Percentiles rank a stretch among this genome's conserved stretches.
phyloP scores from a whole-genome alignment of 2,329 filamentous ascomycete species.

The Proliferodiscus dingleyae region DNA sequence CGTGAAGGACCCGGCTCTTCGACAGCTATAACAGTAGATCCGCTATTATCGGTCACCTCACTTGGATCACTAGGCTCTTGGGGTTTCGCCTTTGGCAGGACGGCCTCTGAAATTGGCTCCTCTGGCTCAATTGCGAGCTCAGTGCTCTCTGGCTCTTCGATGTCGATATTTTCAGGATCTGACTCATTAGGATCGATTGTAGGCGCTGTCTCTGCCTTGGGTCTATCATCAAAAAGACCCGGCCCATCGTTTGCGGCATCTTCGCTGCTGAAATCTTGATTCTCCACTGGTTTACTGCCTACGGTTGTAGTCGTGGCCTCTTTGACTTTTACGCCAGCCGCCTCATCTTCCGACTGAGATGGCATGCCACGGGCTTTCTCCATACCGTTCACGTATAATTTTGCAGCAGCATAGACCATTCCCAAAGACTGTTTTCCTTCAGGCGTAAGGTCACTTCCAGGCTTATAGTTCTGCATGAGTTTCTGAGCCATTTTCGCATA shows the following conservation, averaged over 20 bases:
- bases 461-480: slow-evolving; percentile 38
- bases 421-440: slow-evolving; percentile 45
- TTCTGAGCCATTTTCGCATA: slow-evolving; percentile 37
- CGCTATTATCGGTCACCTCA: not conserved
- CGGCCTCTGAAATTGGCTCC: slow-evolving; percentile 6
- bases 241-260: slow-evolving; percentile 10
- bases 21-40: not conserved
- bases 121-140: slow-evolving; percentile 25
- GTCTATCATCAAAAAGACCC: slow-evolving; percentile 23
- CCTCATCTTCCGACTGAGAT: slow-evolving; percentile 8
- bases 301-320: slow-evolving; percentile 17
- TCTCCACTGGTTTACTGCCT: slow-evolving; percentile 7
- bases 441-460: slow-evolving; percentile 30
- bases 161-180: slow-evolving; percentile 33
- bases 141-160: slow-evolving; percentile 27
- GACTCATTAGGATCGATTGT: slow-evolving; percentile 14
- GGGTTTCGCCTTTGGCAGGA: not conserved
- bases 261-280: slow-evolving; percentile 11
- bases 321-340: slow-evolving; percentile 17
- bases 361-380: slow-evolving; percentile 2
- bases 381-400: slow-evolving; percentile 39
- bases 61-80: not conserved
- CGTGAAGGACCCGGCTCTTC: not conserved
- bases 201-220: slow-evolving; percentile 12
- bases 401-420: slow-evolving; percentile 46